A percentile compares a stretch with the other conserved stretches of the same genome.
Evolutionary conservation across 169 alveolate species (phyloP).

Genomic region (Cryptosporidium xiaoi): DNA sequence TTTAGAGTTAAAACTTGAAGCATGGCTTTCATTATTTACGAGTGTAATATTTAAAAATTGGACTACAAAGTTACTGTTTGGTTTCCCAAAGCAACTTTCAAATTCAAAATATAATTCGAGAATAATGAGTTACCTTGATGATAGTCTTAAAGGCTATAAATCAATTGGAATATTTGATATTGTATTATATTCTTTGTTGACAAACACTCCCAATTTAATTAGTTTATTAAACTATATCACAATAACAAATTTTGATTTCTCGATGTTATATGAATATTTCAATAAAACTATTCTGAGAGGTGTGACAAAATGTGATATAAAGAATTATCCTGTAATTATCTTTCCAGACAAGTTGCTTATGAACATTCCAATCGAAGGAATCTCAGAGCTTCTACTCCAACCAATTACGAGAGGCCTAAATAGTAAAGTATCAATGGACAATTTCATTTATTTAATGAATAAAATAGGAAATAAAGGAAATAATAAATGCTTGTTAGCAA

Average conservation of each 20-base stretch:
- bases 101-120: background rate
- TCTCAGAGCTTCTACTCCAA: background rate
- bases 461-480: background rate
- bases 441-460: background rate
- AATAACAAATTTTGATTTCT: constrained; percentile 9
- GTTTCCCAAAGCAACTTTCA: constrained; percentile 34
- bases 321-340: constrained; percentile 11
- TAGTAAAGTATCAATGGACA: background rate
- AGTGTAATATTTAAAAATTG: constrained; percentile 17
- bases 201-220: constrained; percentile 13
- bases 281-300: background rate
- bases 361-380: constrained; percentile 45
- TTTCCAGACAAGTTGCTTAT: constrained; percentile 32
- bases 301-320: background rate
- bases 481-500: background rate
- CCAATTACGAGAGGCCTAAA: constrained; percentile 63
- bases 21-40: constrained; percentile 26
- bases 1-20: constrained; percentile 7
- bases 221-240: background rate
- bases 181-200: constrained; percentile 13
- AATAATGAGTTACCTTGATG: background rate
- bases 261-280: background rate
- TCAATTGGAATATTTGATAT: background rate
- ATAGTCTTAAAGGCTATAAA: background rate
- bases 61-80: constrained; percentile 11